A percentile compares a stretch with the other conserved stretches of the same genome.
These are phyloP conservation scores for Harringtonia lauricola DNA, from an alignment of 2,329 filamentous ascomycete genomes.

Conservation along the genomic window DNA sequence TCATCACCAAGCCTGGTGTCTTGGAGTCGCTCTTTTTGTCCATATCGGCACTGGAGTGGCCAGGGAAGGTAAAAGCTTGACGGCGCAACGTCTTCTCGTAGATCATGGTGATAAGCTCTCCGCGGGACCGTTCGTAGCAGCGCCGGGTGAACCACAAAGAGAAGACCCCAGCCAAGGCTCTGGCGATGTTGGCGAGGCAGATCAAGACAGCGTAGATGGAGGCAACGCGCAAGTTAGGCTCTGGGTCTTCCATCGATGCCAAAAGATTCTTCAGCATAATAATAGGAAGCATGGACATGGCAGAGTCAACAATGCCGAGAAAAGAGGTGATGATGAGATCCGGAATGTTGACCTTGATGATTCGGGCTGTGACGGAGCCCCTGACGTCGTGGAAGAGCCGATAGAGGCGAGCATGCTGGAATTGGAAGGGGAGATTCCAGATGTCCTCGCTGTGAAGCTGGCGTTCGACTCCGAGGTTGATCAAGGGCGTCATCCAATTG, in stretches of 20 bases:
- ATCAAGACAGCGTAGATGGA: constrained; percentile 55
- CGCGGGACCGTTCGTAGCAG: constrained; percentile 71
- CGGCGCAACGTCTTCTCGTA: constrained; percentile 47
- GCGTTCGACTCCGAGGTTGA: constrained; percentile 48
- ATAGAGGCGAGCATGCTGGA: constrained; percentile 69
- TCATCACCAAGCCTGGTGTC: neutral
- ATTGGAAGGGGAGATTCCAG: constrained; percentile 70
- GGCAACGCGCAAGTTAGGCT: constrained; percentile 40
- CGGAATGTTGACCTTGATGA: constrained; percentile 66
- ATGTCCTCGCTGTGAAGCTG: constrained; percentile 71
- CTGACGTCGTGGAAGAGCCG: constrained; percentile 60
- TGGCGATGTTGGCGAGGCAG: constrained; percentile 47
- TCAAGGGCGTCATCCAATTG: constrained; percentile 70
- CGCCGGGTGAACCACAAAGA: constrained; percentile 74
- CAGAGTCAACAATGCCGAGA: constrained; percentile 53
- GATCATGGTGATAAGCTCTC: constrained; percentile 66
- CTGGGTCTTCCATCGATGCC: constrained; percentile 47
- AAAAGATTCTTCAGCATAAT: constrained; percentile 64
- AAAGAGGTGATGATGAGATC: constrained; percentile 60
- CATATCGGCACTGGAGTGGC: constrained; percentile 17
- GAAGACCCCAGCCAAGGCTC: constrained; percentile 56
- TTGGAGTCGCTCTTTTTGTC: constrained; percentile 6
- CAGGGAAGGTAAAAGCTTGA: constrained; percentile 56
- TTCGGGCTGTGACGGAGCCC: constrained; percentile 59
- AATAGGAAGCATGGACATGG: constrained; percentile 45